Evolutionary conservation across 2,329 filamentous ascomycete genomes (phyloP).

Genomic region (Pseudonectria buxi): DNA sequence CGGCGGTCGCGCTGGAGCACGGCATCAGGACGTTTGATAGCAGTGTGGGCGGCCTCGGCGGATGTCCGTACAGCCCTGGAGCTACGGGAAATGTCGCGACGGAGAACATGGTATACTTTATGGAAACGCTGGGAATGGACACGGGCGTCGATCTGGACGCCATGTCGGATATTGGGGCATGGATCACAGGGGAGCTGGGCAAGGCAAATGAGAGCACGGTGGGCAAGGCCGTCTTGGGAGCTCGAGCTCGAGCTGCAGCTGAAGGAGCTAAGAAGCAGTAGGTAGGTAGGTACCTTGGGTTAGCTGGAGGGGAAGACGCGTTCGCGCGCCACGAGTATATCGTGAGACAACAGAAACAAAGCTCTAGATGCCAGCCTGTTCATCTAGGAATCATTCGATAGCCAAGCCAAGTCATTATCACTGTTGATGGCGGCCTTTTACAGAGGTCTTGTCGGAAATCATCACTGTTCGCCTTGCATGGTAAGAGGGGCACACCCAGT

Average conservation of each 20-base stretch:
- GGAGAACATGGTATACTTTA: slow-evolving; percentile 74
- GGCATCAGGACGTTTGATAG: slow-evolving; percentile 75
- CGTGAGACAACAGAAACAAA: not conserved
- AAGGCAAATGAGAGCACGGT: slow-evolving; percentile 58
- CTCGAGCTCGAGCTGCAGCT: slow-evolving; percentile 28
- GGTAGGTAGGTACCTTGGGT: not conserved
- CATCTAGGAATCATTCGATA: not conserved
- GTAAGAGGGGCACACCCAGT: slow-evolving; percentile 17
- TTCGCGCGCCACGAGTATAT: not conserved
- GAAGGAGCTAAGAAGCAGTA: slow-evolving; percentile 15
- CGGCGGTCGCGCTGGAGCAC: slow-evolving; percentile 67
- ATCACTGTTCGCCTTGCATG: too few relatives aligned
- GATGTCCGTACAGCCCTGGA: slow-evolving; percentile 78
- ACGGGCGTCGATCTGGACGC: slow-evolving; percentile 66
- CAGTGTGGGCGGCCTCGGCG: slow-evolving; percentile 73
- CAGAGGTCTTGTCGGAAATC: too few relatives aligned
- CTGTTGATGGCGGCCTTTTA: not conserved
- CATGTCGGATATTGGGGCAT: slow-evolving; percentile 61
- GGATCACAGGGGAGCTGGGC: slow-evolving; percentile 61
- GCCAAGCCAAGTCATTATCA: not conserved
- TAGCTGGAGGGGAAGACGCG: too few relatives aligned
- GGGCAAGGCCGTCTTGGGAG: slow-evolving; percentile 57
- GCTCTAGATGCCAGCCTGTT: not conserved
- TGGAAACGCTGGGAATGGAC: slow-evolving; percentile 66
- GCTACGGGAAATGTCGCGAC: slow-evolving; percentile 83